phyloP scores from a whole-genome alignment of 306 rosid genomes.

The Prunus mongolica region DNA sequence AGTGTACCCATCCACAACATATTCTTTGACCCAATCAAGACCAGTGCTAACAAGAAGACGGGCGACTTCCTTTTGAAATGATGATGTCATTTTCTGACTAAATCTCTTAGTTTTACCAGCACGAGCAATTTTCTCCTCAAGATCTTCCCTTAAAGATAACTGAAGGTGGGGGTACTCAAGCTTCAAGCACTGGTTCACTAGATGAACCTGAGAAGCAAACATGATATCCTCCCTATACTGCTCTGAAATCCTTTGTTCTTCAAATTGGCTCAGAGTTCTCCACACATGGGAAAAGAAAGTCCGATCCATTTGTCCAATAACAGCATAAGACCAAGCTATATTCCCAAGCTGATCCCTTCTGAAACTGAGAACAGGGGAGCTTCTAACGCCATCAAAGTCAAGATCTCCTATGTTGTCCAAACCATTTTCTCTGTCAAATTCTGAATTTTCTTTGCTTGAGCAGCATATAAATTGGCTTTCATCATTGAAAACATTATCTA shows the following conservation, averaged over 20 bases:
- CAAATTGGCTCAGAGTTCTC: constrained; percentile 60
- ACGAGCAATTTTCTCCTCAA: constrained; percentile 57
- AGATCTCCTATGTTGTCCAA: constrained; percentile 19
- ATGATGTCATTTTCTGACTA: constrained; percentile 68
- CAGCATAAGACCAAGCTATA: constrained; percentile 92
- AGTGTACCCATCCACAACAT: constrained; percentile 67
- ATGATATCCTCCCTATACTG: constrained; percentile 74
- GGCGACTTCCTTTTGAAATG: constrained; percentile 85
- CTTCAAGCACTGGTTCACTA: constrained; percentile 87
- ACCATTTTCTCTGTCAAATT: constrained; percentile 25
- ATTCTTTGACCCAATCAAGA: constrained; percentile 76
- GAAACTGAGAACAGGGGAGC: constrained; percentile 49
- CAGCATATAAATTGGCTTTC: constrained; percentile 42
- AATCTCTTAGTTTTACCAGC: constrained; percentile 76
- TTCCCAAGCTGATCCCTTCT: constrained; percentile 72
- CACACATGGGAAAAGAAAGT: constrained; percentile 62
- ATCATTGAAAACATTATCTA: constrained; percentile 50
- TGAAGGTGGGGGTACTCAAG: constrained; percentile 73
- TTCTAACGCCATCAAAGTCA: constrained; percentile 31
- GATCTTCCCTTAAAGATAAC: constrained; percentile 48
- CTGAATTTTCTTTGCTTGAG: constrained; percentile 21
- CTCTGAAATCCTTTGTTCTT: constrained; percentile 76
- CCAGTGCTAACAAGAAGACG: constrained; percentile 80
- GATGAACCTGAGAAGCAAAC: constrained; percentile 87
- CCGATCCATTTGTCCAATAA: constrained; percentile 66